A percentile compares a stretch with the other conserved stretches of the same genome.
Evolutionary conservation across 768 basidiomycete genomes (phyloP).

Genomic region (Leccinum subgranulosum): DNA sequence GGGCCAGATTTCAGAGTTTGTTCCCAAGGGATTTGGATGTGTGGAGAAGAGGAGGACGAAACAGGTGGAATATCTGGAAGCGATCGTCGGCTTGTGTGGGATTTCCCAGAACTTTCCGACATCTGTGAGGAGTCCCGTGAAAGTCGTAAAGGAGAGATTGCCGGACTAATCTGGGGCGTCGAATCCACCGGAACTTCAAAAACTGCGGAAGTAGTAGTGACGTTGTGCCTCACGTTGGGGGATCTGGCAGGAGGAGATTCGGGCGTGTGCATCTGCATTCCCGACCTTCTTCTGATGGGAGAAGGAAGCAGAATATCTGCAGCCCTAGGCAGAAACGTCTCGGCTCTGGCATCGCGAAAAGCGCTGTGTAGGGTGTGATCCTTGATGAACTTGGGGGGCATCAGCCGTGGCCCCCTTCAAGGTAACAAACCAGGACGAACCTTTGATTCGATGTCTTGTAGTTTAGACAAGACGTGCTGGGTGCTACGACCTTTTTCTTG

Average conservation of each 20-base stretch:
- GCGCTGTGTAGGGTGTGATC: slow-evolving; percentile 27
- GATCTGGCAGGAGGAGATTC: not conserved
- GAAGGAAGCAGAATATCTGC: slow-evolving; percentile 25
- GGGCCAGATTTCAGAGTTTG: not conserved
- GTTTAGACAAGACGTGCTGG: slow-evolving; percentile 29
- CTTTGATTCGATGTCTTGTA: slow-evolving; percentile 30
- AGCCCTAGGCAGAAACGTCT: slow-evolving; percentile 26
- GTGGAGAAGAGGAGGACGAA: not conserved
- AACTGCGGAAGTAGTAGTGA: not conserved
- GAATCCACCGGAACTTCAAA: not conserved
- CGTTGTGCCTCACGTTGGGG: not conserved
- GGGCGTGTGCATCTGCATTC: not conserved
- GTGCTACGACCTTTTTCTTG: slow-evolving; percentile 29
- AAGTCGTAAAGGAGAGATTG: not conserved
- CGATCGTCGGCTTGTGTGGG: not conserved
- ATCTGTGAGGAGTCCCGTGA: slow-evolving; percentile 6
- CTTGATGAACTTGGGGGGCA: slow-evolving; percentile 26
- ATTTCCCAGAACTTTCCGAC: not conserved
- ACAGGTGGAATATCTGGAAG: not conserved
- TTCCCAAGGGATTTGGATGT: slow-evolving; percentile 16
- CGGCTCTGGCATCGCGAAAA: slow-evolving; percentile 34
- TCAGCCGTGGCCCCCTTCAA: not conserved
- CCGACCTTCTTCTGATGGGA: not conserved
- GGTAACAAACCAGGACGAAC: slow-evolving; percentile 3
- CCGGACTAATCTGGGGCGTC: not conserved